phyloP scores from a whole-genome alignment of 192 early-diverging fungal genomes.

The Linderina pennispora region DNA sequence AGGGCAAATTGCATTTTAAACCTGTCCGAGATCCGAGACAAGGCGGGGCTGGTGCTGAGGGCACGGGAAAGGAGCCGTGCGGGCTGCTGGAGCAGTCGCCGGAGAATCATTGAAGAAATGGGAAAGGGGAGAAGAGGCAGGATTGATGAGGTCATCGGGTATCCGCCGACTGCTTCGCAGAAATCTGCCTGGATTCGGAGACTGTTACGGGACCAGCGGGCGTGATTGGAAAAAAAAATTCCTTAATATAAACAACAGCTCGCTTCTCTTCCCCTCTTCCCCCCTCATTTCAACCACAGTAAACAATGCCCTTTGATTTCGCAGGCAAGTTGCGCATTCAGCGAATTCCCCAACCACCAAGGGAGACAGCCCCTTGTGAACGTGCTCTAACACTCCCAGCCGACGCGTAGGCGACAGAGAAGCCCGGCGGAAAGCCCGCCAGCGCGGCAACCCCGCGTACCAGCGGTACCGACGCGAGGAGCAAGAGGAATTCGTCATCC shows the following conservation, averaged over 20 bases:
- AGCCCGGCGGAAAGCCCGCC: conserved; percentile 28
- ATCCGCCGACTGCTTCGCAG: too few relatives aligned
- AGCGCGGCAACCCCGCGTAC: conserved; percentile 39
- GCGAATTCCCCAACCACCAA: too few relatives aligned
- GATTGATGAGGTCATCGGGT: too few relatives aligned
- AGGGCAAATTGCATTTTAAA: conserved; percentile 31
- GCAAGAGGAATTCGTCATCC: conserved; percentile 23
- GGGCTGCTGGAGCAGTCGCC: background rate
- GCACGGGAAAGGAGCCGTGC: background rate
- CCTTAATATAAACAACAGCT: background rate
- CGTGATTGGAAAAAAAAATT: too few relatives aligned
- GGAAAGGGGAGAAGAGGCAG: too few relatives aligned
- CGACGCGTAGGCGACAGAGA: conserved; percentile 24
- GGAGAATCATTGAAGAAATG: too few relatives aligned
- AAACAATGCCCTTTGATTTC: too few relatives aligned
- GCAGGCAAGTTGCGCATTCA: too few relatives aligned
- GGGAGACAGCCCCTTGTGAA: too few relatives aligned
- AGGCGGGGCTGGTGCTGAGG: conserved; percentile 2
- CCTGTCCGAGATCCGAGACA: conserved; percentile 14
- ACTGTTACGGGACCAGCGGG: too few relatives aligned
- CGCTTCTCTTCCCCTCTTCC: background rate
- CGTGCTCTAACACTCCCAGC: too few relatives aligned
- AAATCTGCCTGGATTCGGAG: too few relatives aligned
- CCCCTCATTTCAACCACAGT: background rate
- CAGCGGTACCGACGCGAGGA: conserved; percentile 28